These are phyloP conservation scores for Trichoderma afroharzianum DNA, from an alignment of 2,329 filamentous ascomycete genomes.

Conservation along the genomic window DNA sequence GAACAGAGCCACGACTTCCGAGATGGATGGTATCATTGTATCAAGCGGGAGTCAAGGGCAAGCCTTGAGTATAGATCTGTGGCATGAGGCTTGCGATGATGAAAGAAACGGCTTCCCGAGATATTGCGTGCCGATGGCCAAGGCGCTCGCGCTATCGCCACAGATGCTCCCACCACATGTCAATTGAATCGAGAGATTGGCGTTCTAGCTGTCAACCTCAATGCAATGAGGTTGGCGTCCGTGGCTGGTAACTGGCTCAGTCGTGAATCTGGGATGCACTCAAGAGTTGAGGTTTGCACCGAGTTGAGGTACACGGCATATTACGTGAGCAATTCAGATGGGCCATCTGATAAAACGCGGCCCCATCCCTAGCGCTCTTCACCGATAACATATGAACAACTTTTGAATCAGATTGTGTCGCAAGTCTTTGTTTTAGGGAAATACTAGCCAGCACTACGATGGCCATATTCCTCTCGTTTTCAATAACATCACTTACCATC, in stretches of 20 bases:
- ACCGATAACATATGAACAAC: background rate
- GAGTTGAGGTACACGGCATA: background rate
- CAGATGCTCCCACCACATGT: background rate
- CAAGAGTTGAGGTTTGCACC: background rate
- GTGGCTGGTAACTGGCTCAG: background rate
- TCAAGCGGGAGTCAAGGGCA: background rate
- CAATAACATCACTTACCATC: background rate
- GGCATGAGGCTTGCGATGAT: background rate
- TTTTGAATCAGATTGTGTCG: background rate
- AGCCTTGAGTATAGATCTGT: background rate
- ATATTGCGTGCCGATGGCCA: background rate
- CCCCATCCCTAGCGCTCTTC: background rate
- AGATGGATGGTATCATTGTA: conserved; percentile 24
- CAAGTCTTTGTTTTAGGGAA: background rate
- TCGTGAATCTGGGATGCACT: background rate
- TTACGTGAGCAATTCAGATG: conserved; percentile 6
- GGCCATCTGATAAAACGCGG: background rate
- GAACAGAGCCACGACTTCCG: conserved; percentile 25
- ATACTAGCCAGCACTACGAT: background rate
- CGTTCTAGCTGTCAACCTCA: background rate
- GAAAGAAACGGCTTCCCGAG: background rate
- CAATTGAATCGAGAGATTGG: background rate
- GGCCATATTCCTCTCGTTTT: background rate
- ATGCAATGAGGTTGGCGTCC: background rate
- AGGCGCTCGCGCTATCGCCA: background rate